phyloP scores from a whole-genome alignment of 352 stramenopile species.

The Hyaloperonospora arabidopsidis region DNA sequence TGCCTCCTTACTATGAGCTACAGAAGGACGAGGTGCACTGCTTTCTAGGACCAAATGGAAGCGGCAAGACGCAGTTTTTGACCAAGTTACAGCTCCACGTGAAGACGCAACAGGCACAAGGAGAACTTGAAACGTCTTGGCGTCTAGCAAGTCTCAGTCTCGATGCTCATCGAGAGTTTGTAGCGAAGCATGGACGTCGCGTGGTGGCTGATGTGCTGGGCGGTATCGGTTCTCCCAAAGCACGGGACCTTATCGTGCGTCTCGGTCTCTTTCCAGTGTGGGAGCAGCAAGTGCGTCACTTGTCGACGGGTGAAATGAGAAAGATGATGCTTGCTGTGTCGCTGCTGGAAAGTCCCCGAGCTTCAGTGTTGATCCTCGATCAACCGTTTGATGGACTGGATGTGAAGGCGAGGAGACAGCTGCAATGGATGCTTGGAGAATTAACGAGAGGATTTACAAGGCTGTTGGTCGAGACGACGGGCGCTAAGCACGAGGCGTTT shows the following conservation, averaged over 20 bases:
- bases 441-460: constrained; percentile 82
- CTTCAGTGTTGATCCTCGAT: constrained; percentile 83
- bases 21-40: constrained; percentile 53
- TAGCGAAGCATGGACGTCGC: constrained; percentile 45
- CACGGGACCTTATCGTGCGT: constrained; percentile 86
- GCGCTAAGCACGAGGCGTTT: constrained; percentile 62
- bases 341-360: constrained; percentile 62
- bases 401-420: constrained; percentile 55
- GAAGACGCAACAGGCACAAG: constrained; percentile 15
- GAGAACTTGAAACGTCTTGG: constrained; percentile 21
- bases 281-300: constrained; percentile 67
- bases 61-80: constrained; percentile 57
- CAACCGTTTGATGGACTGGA: constrained; percentile 92
- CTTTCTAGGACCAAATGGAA: constrained; percentile 64
- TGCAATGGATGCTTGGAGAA: constrained; percentile 81
- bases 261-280: constrained; percentile 88
- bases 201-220: constrained; percentile 63
- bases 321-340: constrained; percentile 86
- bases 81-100: constrained; percentile 33
- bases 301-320: constrained; percentile 90
- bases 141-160: constrained; percentile 61
- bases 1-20: constrained; percentile 39
- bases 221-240: constrained; percentile 52
- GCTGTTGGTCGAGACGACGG: constrained; percentile 84
- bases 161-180: constrained; percentile 79